Evolutionary conservation across 2,329 filamentous ascomycete genomes (phyloP), one percentile per base, ranked within the genome.

Genomic region (Biscogniauxia marginata): DNA sequence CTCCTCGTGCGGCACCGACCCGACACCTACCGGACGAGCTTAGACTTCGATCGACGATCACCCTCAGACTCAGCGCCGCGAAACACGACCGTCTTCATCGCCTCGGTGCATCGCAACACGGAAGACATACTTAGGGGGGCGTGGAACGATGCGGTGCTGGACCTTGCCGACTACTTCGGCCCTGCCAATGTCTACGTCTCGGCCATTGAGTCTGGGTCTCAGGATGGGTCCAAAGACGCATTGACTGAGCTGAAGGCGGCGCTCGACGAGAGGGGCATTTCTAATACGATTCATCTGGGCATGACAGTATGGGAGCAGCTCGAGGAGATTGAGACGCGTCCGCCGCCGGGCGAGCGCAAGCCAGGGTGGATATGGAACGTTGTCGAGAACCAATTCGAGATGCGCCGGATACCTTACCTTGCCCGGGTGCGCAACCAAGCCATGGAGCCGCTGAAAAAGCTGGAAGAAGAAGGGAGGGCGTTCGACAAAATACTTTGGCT

Each of bases 391-490:
- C 76, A 75, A 53, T 83, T 75, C 63, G 83, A 85, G 62, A 68
- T 88, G 61, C 74, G 88, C 47, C 79, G 88, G 34, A 89, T 91
- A 64, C 85, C 87, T 0, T 90, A 88, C 68, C 77, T 91, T 23
- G 80, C 88, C 0, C 75, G 75, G 6, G 70, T 88, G 51, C 81
- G 88, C 39, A 91, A 91, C 71, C 71, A 77, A 60, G 82, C 82
- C 11, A 75, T 91, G 69, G 73, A 81, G 60, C 86, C 85, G 2
- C 68, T 91, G 58, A 72, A 74, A 43, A 74, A 78, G 47, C 67
- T 87, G 46, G 71, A 77, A 9, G 69, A 69, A 22, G 69, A 79
- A 50, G 84, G 83, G n/a, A 69, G 67, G 30, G 66, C 57, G 16
- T 86, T 84, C 59, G 82, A 85, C 65, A 79, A 78, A 61, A 72